A percentile compares a stretch with the other conserved stretches of the same genome.
phyloP scores from a whole-genome alignment of 2,329 filamentous ascomycete species.

The Sclerotinia glacialis region DNA sequence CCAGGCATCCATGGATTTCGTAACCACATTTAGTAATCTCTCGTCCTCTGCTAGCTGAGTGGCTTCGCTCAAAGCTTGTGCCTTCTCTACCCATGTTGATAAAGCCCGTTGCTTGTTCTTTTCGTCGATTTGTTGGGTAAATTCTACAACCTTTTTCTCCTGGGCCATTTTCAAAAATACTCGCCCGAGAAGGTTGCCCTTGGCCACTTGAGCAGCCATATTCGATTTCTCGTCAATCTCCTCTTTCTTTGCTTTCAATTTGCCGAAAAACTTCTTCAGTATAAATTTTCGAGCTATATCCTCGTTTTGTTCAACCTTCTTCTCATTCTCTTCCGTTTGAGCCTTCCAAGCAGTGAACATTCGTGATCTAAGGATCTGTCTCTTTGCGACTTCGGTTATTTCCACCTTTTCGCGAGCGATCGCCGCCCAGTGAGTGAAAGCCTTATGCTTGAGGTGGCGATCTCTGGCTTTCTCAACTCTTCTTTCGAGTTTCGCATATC shows the following conservation, averaged over 20 bases:
- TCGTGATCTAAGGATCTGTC: constrained; percentile 66
- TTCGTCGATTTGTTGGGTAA: constrained; percentile 28
- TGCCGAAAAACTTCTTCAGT: constrained; percentile 51
- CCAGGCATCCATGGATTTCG: constrained; percentile 32
- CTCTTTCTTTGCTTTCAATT: constrained; percentile 43
- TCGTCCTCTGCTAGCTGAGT: constrained; percentile 30
- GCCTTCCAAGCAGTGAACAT: constrained; percentile 69
- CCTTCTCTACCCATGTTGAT: constrained; percentile 31
- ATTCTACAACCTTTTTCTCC: constrained; percentile 39
- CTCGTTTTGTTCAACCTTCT: constrained; percentile 43
- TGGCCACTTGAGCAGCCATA: constrained; percentile 38
- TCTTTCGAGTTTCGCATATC: constrained; percentile 54
- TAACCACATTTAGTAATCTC: constrained; percentile 26
- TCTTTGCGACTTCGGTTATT: constrained; percentile 64
- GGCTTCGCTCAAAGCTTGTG: constrained; percentile 27
- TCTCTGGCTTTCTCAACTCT: constrained; percentile 63
- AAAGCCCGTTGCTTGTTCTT: constrained; percentile 28
- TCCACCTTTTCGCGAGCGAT: constrained; percentile 62
- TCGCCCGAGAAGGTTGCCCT: constrained; percentile 36
- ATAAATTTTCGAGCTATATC: constrained; percentile 51
- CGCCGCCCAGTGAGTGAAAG: constrained; percentile 67
- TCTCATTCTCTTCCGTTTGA: constrained; percentile 49
- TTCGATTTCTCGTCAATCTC: constrained; percentile 29
- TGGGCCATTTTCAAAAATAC: constrained; percentile 39
- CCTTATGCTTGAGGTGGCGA: constrained; percentile 61